These are phyloP conservation scores for Lumnitzera littorea DNA, from an alignment of 345 rosid species.

Conservation along the genomic window DNA sequence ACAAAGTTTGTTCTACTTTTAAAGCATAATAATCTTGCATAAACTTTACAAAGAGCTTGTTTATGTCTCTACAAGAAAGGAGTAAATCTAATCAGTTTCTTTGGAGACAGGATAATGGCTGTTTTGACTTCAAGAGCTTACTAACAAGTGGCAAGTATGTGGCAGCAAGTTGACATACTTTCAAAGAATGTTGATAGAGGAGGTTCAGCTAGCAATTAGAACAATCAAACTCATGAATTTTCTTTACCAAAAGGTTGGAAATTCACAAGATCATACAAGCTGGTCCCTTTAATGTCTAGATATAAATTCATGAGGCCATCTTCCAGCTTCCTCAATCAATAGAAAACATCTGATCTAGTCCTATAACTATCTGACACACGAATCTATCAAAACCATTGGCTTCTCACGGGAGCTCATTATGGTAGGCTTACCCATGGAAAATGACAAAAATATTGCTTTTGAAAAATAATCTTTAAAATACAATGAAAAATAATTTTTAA, in stretches of 20 bases:
- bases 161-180: no score
- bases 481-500: no score
- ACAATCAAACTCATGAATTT: not conserved
- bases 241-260: slow-evolving; percentile 6
- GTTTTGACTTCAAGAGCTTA: not conserved
- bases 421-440: no score
- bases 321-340: not conserved
- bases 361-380: not conserved
- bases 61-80: no score
- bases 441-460: no score
- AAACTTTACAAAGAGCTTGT: no score
- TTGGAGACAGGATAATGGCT: not conserved
- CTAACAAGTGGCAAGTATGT: not conserved
- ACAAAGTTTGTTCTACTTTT: no score
- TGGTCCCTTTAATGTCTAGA: not conserved
- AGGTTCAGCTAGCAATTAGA: slow-evolving; percentile 2
- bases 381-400: not conserved
- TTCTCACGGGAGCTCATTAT: not conserved
- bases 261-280: slow-evolving; percentile 1
- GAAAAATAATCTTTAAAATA: no score
- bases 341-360: not conserved
- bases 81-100: no score
- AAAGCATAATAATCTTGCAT: no score
- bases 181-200: not conserved
- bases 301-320: not conserved